Evolutionary conservation across 176 grass and related monocot species (phyloP).

Genomic region (Elymus sibiricus): DNA sequence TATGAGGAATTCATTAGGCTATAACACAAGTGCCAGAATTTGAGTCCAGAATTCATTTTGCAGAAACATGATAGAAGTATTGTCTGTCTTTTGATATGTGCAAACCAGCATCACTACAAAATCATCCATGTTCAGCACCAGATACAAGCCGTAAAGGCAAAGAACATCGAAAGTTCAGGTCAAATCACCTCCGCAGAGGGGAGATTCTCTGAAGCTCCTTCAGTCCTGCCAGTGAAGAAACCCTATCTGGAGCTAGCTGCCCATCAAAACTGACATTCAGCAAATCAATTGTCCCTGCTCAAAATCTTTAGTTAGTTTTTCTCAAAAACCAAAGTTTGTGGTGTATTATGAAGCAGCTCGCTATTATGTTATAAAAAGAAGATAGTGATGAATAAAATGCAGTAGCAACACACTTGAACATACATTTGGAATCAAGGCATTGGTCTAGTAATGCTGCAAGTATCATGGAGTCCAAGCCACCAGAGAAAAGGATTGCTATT

Average conservation of each 20-base stretch:
- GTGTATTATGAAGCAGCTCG: neutral
- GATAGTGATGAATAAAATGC: neutral
- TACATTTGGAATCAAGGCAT: slow-evolving; percentile 76
- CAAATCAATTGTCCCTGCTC: slow-evolving; percentile 83
- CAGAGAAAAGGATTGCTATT: slow-evolving; percentile 89
- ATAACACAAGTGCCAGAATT: neutral
- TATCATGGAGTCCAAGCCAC: slow-evolving; percentile 97
- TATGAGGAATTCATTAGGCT: neutral
- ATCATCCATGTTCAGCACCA: neutral
- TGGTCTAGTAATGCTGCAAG: slow-evolving; percentile 80
- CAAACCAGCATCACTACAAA: slow-evolving; percentile 1
- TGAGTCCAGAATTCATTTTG: neutral
- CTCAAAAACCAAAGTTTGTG: neutral
- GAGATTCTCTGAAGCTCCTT: slow-evolving; percentile 81
- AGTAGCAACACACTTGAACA: slow-evolving; percentile 31
- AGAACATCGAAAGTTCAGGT: slow-evolving; percentile 16
- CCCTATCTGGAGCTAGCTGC: slow-evolving; percentile 77
- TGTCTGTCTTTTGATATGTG: neutral
- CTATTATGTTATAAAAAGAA: slow-evolving; percentile 1
- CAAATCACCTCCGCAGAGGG: slow-evolving; percentile 62
- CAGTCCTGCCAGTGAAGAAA: slow-evolving; percentile 66
- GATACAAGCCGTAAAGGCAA: neutral
- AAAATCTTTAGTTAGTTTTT: slow-evolving; percentile 26
- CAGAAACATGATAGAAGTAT: neutral
- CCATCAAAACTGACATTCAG: slow-evolving; percentile 98